Evolutionary conservation across 495 filamentous ascomycete genomes (phyloP), one percentile per base, ranked within the genome.

Genomic region (Eremomyces bilateralis): DNA sequence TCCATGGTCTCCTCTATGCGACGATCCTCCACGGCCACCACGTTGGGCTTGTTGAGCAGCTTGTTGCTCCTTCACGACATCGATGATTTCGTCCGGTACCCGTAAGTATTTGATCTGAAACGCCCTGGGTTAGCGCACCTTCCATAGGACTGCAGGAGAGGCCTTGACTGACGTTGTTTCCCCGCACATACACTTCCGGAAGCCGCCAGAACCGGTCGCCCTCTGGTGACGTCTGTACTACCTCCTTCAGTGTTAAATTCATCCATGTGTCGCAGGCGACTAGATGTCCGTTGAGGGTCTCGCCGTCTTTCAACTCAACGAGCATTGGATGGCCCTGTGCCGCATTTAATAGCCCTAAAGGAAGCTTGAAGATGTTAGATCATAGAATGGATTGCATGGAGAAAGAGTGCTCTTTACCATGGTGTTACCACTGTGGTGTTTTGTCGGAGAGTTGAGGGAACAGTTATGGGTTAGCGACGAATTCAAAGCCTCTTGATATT

Each of bases 321-420:
- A 95, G 79, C 83, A 97, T 95, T 10, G 85, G 84, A 57, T 91
- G 81, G 68, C 90, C 90, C 63, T 93, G 81, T 36, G 88, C 85
- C 48, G 85, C 88, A 38, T 74, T 93, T 25, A 97, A 63, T 21
- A 97, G 75, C 36, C 84, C 90, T 42, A 95, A 65, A 40, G 88
- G 88, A 40, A 97, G 61, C 88, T 94, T 34, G 4, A 35, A 18
- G 18, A 32, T 32, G n/a, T n/a, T n/a, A n/a, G n/a, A n/a, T n/a
- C n/a, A n/a, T n/a, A n/a, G n/a, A n/a, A n/a, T n/a, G n/a, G n/a
- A n/a, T n/a, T n/a, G n/a, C n/a, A n/a, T n/a, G n/a, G n/a, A n/a
- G n/a, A n/a, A n/a, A n/a, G n/a, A n/a, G n/a, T n/a, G n/a, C n/a
- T n/a, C n/a, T n/a, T n/a, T n/a, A n/a, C n/a, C n/a, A n/a, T n/a